These are phyloP conservation scores for Phylloporus sp. DNA, from an alignment of 768 basidiomycete species.

Conservation along the genomic window DNA sequence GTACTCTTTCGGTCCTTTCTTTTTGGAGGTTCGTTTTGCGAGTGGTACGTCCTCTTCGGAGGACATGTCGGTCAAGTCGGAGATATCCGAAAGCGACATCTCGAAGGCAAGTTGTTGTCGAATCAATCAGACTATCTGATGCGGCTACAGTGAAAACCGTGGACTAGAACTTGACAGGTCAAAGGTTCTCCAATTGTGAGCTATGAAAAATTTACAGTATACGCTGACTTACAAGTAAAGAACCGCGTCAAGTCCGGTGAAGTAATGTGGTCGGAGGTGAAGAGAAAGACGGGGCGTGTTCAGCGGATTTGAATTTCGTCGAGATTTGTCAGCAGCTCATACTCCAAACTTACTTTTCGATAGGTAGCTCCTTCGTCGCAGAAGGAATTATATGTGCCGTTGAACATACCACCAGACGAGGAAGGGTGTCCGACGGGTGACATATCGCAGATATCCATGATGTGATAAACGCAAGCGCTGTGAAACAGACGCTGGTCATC, in stretches of 20 bases:
- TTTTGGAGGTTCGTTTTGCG: constrained; percentile 17
- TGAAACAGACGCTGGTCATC: constrained; percentile 1
- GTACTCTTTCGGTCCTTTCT: constrained; percentile 28
- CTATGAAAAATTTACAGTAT: not conserved
- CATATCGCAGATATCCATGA: not conserved
- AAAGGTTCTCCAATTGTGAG: not conserved
- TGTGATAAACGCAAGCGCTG: constrained; percentile 12
- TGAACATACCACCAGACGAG: not conserved
- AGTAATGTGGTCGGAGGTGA: not conserved
- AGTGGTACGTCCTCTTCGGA: constrained; percentile 35
- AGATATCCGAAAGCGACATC: constrained; percentile 39
- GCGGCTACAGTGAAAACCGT: not conserved
- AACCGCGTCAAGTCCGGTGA: not conserved
- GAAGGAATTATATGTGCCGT: no score
- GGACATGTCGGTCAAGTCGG: constrained; percentile 46
- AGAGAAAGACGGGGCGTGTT: not conserved
- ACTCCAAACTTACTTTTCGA: constrained; percentile 19
- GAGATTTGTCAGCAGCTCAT: constrained; percentile 13
- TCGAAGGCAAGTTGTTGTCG: not conserved
- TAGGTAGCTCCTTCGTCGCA: not conserved
- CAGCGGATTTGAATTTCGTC: constrained; percentile 7
- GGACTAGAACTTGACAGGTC: not conserved
- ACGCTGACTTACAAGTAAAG: not conserved
- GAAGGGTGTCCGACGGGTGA: not conserved
- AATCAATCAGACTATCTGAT: not conserved